phyloP scores from a whole-genome alignment of 768 basidiomycete genomes.

The Cystofilobasidium ferigula region DNA sequence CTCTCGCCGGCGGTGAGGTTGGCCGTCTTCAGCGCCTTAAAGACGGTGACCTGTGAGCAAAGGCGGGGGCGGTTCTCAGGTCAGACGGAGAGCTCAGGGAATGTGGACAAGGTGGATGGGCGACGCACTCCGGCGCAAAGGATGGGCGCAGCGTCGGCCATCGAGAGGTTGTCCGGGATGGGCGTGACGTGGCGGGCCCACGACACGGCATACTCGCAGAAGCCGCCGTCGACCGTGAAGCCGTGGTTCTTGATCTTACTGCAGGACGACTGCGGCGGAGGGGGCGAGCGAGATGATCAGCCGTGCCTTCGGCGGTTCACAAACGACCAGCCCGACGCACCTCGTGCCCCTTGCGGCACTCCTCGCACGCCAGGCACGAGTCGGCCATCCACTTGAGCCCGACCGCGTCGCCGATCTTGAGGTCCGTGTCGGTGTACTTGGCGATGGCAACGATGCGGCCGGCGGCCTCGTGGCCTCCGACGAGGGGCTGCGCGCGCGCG shows the following conservation, averaged over 20 bases:
- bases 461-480: constrained; percentile 78
- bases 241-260: constrained; percentile 45
- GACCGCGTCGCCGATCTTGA: constrained; percentile 29
- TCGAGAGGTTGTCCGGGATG: constrained; percentile 53
- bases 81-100: constrained; percentile 19
- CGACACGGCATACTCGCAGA: constrained; percentile 42
- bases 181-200: constrained; percentile 58
- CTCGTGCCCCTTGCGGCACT: constrained; percentile 66
- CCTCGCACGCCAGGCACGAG: constrained; percentile 60
- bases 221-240: constrained; percentile 66
- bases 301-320: not conserved
- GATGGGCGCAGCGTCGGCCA: constrained; percentile 56
- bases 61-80: not conserved
- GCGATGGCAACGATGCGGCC: constrained; percentile 72
- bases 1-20: constrained; percentile 8
- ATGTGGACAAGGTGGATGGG: not conserved
- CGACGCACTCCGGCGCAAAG: constrained; percentile 48
- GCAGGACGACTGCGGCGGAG: not conserved
- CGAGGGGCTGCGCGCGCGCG: constrained; percentile 44
- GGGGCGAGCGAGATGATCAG: not conserved
- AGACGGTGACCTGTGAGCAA: constrained; percentile 6
- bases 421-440: constrained; percentile 47
- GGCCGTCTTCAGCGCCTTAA: constrained; percentile 21
- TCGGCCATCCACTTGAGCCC: constrained; percentile 39
- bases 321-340: constrained; percentile 5